Evolutionary conservation across 1,139 yeast genomes (phyloP), one percentile per base, ranked within the genome.

Genomic region (Saccharomyces hybrid): DNA sequence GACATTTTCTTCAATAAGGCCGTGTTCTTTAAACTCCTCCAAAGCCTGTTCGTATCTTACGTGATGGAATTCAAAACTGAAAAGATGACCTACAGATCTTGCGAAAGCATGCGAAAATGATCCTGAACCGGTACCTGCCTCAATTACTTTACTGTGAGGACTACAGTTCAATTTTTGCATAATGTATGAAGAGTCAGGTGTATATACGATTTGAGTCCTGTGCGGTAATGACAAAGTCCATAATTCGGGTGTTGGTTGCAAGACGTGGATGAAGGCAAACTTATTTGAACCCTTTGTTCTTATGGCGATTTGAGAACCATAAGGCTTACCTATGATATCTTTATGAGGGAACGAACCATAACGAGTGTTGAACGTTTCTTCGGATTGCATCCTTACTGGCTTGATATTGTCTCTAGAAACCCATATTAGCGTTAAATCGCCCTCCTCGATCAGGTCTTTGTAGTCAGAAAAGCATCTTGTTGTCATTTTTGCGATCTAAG

Each of bases 81-180:
- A 91, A 2, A 95, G 75, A 42, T 76, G 76, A 0, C 97, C 97
- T 1, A 87, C 84, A 0, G 93, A 82, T 64, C 99, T 78, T 2
- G 96, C 87, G 70, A 93, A 82, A 0, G 97, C 86, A 72, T 95
- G 99, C 5, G 97, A 87, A 66, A 95, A 88, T 1, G 97, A 89
- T 0, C 95, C 99, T 5, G 96, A 88, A 0, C 99, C 99, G 0
- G 99, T 95, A 44, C 99, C 99, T 0, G 98, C 97, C 71, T 95
- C 99, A 53, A 95, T 85, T n/a, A 93, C 95, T 60, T 82, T 74
- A 1, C 90, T 79, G 0, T 95, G 95, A 23, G 88, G 82, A 11
- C 81, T 74, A 52, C 95, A 84, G 50, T 82, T 79, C 60, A 93
- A 74, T 63, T 97, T 74, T 69, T 91, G 96, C 60, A 87, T 80